Base-by-base conservation (phyloP, 495 filamentous ascomycete genomes). In the Aspergillus heteromorphus region DNA sequence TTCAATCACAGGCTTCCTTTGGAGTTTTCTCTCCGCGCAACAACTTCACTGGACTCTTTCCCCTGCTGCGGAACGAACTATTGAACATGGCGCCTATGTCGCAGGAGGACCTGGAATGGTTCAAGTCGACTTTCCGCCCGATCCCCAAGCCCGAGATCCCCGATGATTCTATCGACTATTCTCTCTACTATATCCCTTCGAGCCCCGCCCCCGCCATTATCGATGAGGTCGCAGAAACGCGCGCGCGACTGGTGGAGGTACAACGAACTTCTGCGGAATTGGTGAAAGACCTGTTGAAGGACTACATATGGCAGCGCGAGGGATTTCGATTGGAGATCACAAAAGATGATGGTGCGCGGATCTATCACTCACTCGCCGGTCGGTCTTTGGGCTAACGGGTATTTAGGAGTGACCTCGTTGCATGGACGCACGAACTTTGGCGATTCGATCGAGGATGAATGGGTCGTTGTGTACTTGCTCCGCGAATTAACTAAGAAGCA, bases 241-340 rank as follows among this genome's bases (percentile, higher is more conserved):
- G 83, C 19, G 59, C 78, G 10, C 79, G 78, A 25, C 77, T 98
- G 50, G 83, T 86, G 48, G 71, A 79, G n/a, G 76, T 96, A 4
- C 84, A 89, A 57, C 84, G 77, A 63, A 79, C 79, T 9, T 85
- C 87, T 4, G 73, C 77, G 3, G 76, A 83, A 49, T 68, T 93
- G 50, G 76, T 73, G 8, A 83, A 84, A 36, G 69, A 75, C 18
- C 66, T 88, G 19, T 71, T 91, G 36, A 86, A 84, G 57, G 88
- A 87, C 47, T 97, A 96, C 63, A 96, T 97, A 54, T 98, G 93
- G 93, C 93, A 98, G 70, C 83, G 92, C 4, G 89, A 96, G 18
- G 67, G 71, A 4, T 92, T 97, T 55, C 70, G 70, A 5, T 65
- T 95, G 18, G 75, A 80, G 13, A 67, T 87, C 6, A 73, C 72